A percentile compares a stretch with the other conserved stretches of the same genome.
phyloP scores from a whole-genome alignment of 2,329 filamentous ascomycete genomes.

The Colletotrichum euphorbiae region DNA sequence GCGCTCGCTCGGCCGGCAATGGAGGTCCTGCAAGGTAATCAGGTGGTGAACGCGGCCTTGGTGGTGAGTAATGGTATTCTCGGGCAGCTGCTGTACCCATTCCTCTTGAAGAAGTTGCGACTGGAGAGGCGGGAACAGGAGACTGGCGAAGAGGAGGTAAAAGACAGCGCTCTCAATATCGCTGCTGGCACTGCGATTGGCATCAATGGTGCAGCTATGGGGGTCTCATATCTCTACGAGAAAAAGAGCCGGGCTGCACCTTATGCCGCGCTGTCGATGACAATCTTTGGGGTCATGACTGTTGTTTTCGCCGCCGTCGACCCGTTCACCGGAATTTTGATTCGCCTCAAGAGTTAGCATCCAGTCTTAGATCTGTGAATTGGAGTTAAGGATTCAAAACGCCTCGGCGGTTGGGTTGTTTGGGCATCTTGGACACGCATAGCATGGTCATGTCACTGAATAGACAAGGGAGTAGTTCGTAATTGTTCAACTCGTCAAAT shows the following conservation, averaged over 20 bases:
- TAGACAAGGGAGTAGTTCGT: constrained; percentile 6
- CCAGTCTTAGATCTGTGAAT: not conserved
- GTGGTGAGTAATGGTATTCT: constrained; percentile 65
- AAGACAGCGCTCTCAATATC: constrained; percentile 51
- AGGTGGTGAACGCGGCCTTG: constrained; percentile 60
- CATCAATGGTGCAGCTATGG: constrained; percentile 71
- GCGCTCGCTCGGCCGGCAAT: constrained; percentile 62
- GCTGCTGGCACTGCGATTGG: constrained; percentile 65
- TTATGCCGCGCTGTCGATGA: constrained; percentile 69
- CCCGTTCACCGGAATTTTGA: constrained; percentile 54
- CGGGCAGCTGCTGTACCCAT: constrained; percentile 55
- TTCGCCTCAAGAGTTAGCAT: constrained; percentile 42
- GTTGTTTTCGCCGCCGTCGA: constrained; percentile 64
- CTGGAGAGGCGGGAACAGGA: constrained; percentile 40
- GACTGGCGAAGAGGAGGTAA: not conserved
- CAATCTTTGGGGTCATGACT: constrained; percentile 66
- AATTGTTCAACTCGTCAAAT: constrained; percentile 20
- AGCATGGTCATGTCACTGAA: constrained; percentile 1
- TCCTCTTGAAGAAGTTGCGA: constrained; percentile 47
- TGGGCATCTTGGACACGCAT: not conserved
- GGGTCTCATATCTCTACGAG: constrained; percentile 68
- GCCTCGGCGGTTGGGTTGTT: not conserved
- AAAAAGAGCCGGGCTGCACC: constrained; percentile 63
- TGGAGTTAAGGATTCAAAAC: not conserved
- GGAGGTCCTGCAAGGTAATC: constrained; percentile 57